Evolutionary conservation across 495 filamentous ascomycete species (phyloP), one percentile per base, ranked within the genome.

Genomic region (Gamarada debralockiae): DNA sequence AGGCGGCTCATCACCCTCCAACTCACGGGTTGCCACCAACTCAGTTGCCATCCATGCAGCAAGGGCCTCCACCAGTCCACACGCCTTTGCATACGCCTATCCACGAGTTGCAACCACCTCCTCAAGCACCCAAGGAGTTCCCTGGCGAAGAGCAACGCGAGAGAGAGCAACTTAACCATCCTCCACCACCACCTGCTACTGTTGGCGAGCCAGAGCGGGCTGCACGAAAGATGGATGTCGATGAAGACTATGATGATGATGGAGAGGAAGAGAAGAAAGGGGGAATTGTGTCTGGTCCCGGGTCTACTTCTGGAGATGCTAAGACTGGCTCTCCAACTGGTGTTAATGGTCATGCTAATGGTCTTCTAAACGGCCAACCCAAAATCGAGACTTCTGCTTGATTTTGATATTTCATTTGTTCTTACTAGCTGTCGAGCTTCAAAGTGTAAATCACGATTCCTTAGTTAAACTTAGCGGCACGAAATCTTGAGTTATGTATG

Each of bases 141-240:
- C 70, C 72, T 21, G 66, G 75, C 18, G 65, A 77, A 46, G 27
- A 53, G 14, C 48, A 52, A 43, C 23, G 56, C 3, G 48, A 59
- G 45, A 33, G 57, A 20, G 59, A 62, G 24, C 56, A 47, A n/a
- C 25, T 50, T 18, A 47, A 51, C 10, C 61, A 71, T 20, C 43
- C 64, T 65, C 64, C 71, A 48, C 58, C 66, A n/a, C 74, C 75
- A 49, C 66, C 76, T 13, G 67, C 72, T 29, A 67, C 73, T 7
- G 58, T 73, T 14, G 73, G 72, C 24, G 82, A 86, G 61, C 77
- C 78, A 40, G 93, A 98, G 70, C 80, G 91, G 12, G 89, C 93
- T 5, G 87, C 88, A 29, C 80, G 93, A 8, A 93, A 96, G 67
- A 95, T 98, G 84, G 93, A 97, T 20, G 86, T 97, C 38, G 93